A percentile compares a stretch with the other conserved stretches of the same genome.
phyloP scores from a whole-genome alignment of 1,139 yeast species.

The Hemisphaericaspora subhashii region DNA sequence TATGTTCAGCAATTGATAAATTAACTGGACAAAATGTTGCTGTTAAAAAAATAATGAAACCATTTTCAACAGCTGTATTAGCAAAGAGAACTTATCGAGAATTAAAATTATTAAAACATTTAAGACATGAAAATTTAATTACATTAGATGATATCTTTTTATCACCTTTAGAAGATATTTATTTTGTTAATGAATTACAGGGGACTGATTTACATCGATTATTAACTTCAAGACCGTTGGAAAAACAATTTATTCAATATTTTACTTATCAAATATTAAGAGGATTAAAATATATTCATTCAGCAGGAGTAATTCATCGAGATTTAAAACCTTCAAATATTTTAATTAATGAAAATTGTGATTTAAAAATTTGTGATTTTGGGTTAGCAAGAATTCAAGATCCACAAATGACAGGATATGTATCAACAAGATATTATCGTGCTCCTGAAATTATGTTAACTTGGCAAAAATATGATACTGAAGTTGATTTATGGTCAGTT shows the following conservation, averaged over 20 bases:
- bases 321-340: slow-evolving; percentile 94
- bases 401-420: slow-evolving; percentile 99
- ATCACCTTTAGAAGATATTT: slow-evolving; percentile 93
- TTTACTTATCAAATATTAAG: slow-evolving; percentile 91
- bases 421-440: slow-evolving; percentile 91
- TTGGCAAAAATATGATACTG: slow-evolving; percentile 99
- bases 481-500: slow-evolving; percentile 99
- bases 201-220: slow-evolving; percentile 95
- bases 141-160: slow-evolving; percentile 91
- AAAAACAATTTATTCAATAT: slow-evolving; percentile 94
- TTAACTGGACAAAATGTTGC: slow-evolving; percentile 93
- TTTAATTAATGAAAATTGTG: slow-evolving; percentile 92
- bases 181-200: slow-evolving; percentile 93
- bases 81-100: slow-evolving; percentile 97
- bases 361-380: slow-evolving; percentile 93
- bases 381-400: slow-evolving; percentile 97
- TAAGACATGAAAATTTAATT: slow-evolving; percentile 92
- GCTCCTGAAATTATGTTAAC: slow-evolving; percentile 99
- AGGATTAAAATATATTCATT: slow-evolving; percentile 92
- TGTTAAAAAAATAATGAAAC: slow-evolving; percentile 95
- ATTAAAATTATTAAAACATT: slow-evolving; percentile 85
- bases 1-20: slow-evolving; percentile 93
- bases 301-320: slow-evolving; percentile 95
- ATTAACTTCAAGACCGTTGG: slow-evolving; percentile 88
- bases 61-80: slow-evolving; percentile 89